phyloP scores from a whole-genome alignment of 371 early-diverging fungal species.

The Mortierella sp. region DNA sequence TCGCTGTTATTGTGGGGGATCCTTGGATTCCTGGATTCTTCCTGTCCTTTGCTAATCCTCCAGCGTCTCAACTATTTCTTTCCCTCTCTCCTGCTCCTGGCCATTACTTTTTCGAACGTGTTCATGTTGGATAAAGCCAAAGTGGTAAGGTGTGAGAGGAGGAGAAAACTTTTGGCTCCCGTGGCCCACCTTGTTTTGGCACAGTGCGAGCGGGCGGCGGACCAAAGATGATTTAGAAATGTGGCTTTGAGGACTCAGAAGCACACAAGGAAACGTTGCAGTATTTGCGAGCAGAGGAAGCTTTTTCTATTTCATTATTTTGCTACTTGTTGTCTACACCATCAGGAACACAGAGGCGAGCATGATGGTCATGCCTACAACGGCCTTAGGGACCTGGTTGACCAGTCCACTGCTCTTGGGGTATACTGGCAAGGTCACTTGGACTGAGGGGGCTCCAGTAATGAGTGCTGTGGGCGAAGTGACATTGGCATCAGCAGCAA shows the following conservation, averaged over 20 bases:
- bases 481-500: constrained; percentile 19
- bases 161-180: constrained; percentile 44
- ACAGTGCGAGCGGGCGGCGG: background rate
- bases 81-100: background rate
- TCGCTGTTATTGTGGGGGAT: background rate
- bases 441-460: constrained; percentile 16
- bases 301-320: constrained; percentile 3
- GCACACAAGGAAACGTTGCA: background rate
- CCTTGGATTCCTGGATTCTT: constrained; percentile 2
- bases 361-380: constrained; percentile 20
- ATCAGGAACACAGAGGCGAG: constrained; percentile 30
- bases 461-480: constrained; percentile 20
- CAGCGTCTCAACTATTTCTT: background rate
- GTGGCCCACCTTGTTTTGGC: background rate
- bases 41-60: background rate
- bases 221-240: constrained; percentile 15
- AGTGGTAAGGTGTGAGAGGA: constrained; percentile 53
- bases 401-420: constrained; percentile 25
- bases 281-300: constrained; percentile 2
- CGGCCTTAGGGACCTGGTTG: constrained; percentile 35
- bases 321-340: constrained; percentile 9
- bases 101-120: constrained; percentile 53
- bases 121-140: constrained; percentile 52
- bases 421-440: constrained; percentile 29
- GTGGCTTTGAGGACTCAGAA: background rate